phyloP scores from a whole-genome alignment of 768 basidiomycete species.

The Mycena galericulata region DNA sequence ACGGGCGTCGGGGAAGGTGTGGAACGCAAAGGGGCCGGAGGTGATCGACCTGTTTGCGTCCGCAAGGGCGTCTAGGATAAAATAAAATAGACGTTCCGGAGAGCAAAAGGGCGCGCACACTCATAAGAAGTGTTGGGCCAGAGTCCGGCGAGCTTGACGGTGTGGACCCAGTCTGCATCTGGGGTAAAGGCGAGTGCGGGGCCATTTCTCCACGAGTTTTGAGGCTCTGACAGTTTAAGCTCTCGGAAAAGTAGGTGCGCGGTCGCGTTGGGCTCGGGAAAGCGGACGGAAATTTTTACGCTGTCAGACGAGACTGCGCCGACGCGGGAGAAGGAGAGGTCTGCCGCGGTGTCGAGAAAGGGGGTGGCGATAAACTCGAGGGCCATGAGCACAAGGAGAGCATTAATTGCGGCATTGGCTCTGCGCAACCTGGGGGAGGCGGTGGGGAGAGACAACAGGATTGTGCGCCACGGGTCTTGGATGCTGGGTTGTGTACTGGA shows the following conservation, averaged over 20 bases:
- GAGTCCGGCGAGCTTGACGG: slow-evolving; percentile 65
- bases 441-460: slow-evolving; percentile 49
- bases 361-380: slow-evolving; percentile 68
- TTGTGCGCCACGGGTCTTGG: slow-evolving; percentile 32
- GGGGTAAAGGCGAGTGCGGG: slow-evolving; percentile 58
- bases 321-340: slow-evolving; percentile 74
- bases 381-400: slow-evolving; percentile 19
- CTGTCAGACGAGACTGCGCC: slow-evolving; percentile 76
- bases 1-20: slow-evolving; percentile 80
- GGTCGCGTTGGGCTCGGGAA: slow-evolving; percentile 56
- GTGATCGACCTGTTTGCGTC: slow-evolving; percentile 57
- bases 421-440: slow-evolving; percentile 31
- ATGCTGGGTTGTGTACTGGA: neutral
- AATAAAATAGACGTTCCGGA: slow-evolving; percentile 21
- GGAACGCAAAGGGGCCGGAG: slow-evolving; percentile 68
- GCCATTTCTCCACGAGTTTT: slow-evolving; percentile 63
- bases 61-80: slow-evolving; percentile 57
- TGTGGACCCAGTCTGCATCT: slow-evolving; percentile 70
- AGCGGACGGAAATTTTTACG: slow-evolving; percentile 73
- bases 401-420: slow-evolving; percentile 32
- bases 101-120: slow-evolving; percentile 56
- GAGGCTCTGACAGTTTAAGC: slow-evolving; percentile 38
- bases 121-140: slow-evolving; percentile 80
- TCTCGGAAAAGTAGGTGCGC: slow-evolving; percentile 63
- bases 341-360: slow-evolving; percentile 62